Conservation (phyloP, 1,284 basidiomycete species). For the Malassezia brasiliensis region DNA sequence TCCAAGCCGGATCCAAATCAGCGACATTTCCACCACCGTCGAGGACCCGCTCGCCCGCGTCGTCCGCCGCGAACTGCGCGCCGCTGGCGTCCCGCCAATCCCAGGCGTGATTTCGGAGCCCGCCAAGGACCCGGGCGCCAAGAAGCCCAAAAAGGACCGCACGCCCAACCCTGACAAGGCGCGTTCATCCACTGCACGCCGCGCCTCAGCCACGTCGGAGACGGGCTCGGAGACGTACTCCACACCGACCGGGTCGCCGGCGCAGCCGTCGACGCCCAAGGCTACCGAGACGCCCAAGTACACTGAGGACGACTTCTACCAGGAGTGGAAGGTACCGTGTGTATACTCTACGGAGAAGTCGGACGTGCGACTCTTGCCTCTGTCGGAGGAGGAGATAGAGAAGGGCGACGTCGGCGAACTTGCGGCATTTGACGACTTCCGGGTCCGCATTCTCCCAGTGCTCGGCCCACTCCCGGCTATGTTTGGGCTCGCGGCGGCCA, state of each 20-base stretch:
- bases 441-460: conserved; percentile 79
- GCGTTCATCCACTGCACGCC: background rate
- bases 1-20: conserved; percentile 85
- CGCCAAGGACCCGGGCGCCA: background rate
- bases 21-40: conserved; percentile 81
- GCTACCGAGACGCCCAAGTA: background rate
- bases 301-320: conserved; percentile 12
- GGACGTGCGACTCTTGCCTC: conserved; percentile 67
- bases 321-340: conserved; percentile 34
- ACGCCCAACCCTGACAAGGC: background rate
- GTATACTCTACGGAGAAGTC: conserved; percentile 94
- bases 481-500: conserved; percentile 44
- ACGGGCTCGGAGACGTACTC: background rate
- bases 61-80: conserved; percentile 69
- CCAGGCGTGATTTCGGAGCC: conserved; percentile 1
- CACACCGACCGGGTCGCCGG: background rate
- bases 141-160: background rate
- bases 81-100: conserved; percentile 33
- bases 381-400: conserved; percentile 82
- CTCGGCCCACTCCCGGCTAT: conserved; percentile 54
- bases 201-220: background rate
- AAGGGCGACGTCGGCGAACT: conserved; percentile 84
- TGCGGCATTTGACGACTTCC: conserved; percentile 82
- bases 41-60: conserved; percentile 90
- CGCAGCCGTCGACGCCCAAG: background rate